Percentiles rank a stretch among this genome's conserved stretches.
Evolutionary conservation across 176 grass and related monocot genomes (phyloP).

Genomic region (Phoenix dactylifera): DNA sequence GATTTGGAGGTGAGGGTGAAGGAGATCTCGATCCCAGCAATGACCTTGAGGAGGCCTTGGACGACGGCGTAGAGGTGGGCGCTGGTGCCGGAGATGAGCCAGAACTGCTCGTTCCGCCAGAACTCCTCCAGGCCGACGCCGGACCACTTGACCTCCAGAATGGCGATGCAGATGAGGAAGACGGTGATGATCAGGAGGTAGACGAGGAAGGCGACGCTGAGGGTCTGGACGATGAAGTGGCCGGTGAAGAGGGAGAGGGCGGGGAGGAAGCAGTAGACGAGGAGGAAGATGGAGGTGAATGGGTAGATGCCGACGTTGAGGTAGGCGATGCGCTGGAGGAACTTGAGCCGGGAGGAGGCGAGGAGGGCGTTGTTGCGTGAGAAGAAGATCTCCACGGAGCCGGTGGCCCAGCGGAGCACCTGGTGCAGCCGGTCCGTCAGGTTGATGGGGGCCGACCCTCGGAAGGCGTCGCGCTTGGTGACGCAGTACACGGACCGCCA

Average conservation of each 20-base stretch:
- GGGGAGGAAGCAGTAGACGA: conserved; percentile 97
- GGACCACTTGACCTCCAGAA: conserved; percentile 96
- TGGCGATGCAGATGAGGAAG: conserved; percentile 60
- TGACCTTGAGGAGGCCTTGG: conserved; percentile 65
- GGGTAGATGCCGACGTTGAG: conserved; percentile 58
- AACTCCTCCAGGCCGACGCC: conserved; percentile 75
- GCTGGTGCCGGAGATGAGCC: conserved; percentile 80
- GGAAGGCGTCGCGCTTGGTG: conserved; percentile 86
- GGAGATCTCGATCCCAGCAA: conserved; percentile 86
- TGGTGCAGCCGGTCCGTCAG: conserved; percentile 81
- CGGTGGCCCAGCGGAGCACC: conserved; percentile 94
- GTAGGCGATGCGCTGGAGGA: conserved; percentile 66
- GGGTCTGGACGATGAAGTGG: conserved; percentile 86
- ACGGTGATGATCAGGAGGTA: conserved; percentile 87
- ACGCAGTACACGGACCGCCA: conserved; percentile 96
- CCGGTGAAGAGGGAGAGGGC: conserved; percentile 98
- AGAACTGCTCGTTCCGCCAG: conserved; percentile 98
- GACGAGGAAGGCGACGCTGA: conserved; percentile 75
- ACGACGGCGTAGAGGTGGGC: conserved; percentile 76
- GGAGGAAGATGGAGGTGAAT: conserved; percentile 48
- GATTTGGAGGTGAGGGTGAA: conserved; percentile 81
- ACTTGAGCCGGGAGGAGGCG: conserved; percentile 51
- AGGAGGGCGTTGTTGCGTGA: conserved; percentile 88
- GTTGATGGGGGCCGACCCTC: conserved; percentile 91
- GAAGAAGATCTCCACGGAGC: conserved; percentile 99